Evolutionary conservation across 176 grass and related monocot genomes (phyloP), one percentile per base, ranked within the genome.

Genomic region (Oryza glaberrima): DNA sequence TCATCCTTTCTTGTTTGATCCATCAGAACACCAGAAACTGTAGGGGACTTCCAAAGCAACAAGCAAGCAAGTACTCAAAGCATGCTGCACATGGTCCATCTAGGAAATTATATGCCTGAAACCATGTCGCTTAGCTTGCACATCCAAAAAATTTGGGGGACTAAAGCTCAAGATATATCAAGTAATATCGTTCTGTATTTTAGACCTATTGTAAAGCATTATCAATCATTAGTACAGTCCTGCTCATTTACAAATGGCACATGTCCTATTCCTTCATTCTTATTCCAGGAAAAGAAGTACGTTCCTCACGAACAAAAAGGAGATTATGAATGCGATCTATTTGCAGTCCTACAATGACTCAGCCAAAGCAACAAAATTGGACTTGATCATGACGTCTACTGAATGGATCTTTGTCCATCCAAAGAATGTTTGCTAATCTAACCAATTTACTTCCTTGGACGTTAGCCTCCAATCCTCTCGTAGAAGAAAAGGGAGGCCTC

Each of bases 401-500:
- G 36, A 67, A 19, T 81, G 63, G 51, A 73, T 44, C 77, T 23
- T 40, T 28, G 45, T 13, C 34, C 22, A 47, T 49, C 64, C 22
- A 68, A 43, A 56, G 1, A 49, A 66, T 48, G 17, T 20, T 72
- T 56, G 65, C 65, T 65, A 63, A 30, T 69, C 71, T 65, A 7
- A 65, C 11, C 43, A 44, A n/a, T 69, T 32, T 14, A 5, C 11
- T 41, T 81, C 20, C 65, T 51, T 64, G 47, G 6, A 23, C 36
- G 7, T 69, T 65, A 22, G 5, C 23, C 48, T 75, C 41, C 65
- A 61, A 11, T 43, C 61, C 26, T 73, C 79, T 98, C 96, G 63
- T 95, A 98, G 80, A 98, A 98, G 54, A 98, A 66, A 67, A 95
- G 77, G 52, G 92, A 91, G 3, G 91, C 91, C 56, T 98, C 83